A percentile compares a stretch with the other conserved stretches of the same genome.
phyloP scores from a whole-genome alignment of 139 green algal genomes.

The Asterochloris erici region DNA sequence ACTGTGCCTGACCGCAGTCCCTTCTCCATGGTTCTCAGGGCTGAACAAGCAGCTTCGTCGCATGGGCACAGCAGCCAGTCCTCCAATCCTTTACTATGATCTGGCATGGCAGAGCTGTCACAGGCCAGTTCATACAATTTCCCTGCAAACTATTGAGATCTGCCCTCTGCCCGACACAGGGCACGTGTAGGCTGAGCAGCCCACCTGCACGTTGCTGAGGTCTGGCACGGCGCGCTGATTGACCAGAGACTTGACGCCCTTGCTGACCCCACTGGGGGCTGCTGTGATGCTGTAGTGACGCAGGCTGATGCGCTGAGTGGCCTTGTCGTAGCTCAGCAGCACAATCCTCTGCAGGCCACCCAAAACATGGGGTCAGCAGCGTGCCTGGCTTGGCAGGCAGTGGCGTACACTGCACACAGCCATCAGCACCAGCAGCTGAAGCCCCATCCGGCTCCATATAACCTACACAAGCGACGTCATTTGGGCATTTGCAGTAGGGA shows the following conservation, averaged over 20 bases:
- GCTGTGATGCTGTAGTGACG: slow-evolving; percentile 86
- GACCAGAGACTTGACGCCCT: slow-evolving; percentile 78
- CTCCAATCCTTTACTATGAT: too few relatives aligned
- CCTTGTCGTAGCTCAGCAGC: slow-evolving; percentile 69
- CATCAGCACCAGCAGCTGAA: not conserved
- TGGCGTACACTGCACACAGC: not conserved
- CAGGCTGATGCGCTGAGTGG: slow-evolving; percentile 61
- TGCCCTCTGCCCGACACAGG: too few relatives aligned
- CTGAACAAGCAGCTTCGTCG: too few relatives aligned
- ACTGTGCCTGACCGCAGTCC: too few relatives aligned
- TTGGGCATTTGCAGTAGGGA: too few relatives aligned
- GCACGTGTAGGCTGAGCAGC: too few relatives aligned
- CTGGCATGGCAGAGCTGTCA: too few relatives aligned
- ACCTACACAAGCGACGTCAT: too few relatives aligned
- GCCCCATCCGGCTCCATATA: not conserved
- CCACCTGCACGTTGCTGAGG: slow-evolving; percentile 50
- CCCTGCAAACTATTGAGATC: too few relatives aligned
- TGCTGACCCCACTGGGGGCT: slow-evolving; percentile 68
- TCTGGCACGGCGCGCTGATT: slow-evolving; percentile 60
- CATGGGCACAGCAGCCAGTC: too few relatives aligned
- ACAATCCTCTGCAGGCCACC: slow-evolving; percentile 62
- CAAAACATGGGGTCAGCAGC: not conserved
- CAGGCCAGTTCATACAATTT: too few relatives aligned
- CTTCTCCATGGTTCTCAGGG: too few relatives aligned
- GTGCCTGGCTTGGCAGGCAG: not conserved